Base-by-base conservation (phyloP, 2,329 filamentous ascomycete genomes). In the Trichoderma pleuroti region DNA sequence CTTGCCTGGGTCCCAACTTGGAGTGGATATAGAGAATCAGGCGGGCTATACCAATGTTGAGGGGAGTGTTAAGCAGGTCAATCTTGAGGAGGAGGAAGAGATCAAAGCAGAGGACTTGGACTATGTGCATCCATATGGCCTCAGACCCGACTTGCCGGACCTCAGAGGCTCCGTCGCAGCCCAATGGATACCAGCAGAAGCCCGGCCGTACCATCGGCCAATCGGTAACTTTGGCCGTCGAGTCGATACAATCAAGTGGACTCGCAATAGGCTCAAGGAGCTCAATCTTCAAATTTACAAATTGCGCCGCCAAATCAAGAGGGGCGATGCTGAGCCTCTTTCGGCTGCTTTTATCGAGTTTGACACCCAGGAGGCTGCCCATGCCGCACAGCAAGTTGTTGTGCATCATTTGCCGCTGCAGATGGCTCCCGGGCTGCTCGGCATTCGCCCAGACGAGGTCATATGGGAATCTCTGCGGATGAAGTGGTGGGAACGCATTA, bases 221-320 rank as follows among this genome's bases (percentile, higher is more conserved):
- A 80, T 96, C 26, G 88, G 87, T 18, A 85, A 92, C 60, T 87
- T 94, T 74, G 92, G 94, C 74, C 91, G 93, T 78, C 96, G 97
- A 80, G 94, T 98, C 18, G 96, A 99, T 81, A 96, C 94, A 0
- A 98, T 99, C 80, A 90, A 95, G 73, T 98, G 92, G 92, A 92
- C 90, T 73, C 92, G 96, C 65, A 84, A 86, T 1, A 77, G 81
- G 5, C 75, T 84, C 3, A 79, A 80, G 30, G 77, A 82, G 3
- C 75, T 84, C 16, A 83, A 82, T 60, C 72, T 77, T 0, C 78
- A 81, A 18, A 84, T 84, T 34, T 80, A 76, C 72, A 92, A 97
- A 80, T 88, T 98, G 66, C 88, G 91, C 73, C 89, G 90, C 62
- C 87, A 97, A 57, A 90, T 91, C 66, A 91, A 92, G 0, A 86